Conservation (phyloP, 2,329 filamentous ascomycete genomes). For the Diaporthe sp. region DNA sequence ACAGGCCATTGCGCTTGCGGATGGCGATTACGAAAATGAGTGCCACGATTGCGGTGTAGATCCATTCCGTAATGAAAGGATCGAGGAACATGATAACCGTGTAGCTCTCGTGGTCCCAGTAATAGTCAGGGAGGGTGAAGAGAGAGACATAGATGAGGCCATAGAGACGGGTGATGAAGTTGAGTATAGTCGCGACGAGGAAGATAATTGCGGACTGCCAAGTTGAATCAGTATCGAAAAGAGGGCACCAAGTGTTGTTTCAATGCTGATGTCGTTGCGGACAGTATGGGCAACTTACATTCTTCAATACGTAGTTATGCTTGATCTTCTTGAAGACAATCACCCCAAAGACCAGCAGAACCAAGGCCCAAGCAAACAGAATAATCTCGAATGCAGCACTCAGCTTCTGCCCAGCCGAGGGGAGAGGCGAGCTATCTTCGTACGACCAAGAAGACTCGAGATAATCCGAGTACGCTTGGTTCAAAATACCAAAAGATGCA, state of each 20-base stretch:
- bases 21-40: slow-evolving; percentile 43
- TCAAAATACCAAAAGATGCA: background rate
- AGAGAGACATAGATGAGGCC: slow-evolving; percentile 37
- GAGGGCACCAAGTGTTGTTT: background rate
- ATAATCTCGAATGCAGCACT: background rate
- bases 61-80: slow-evolving; percentile 40
- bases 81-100: slow-evolving; percentile 33
- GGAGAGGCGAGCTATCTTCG: background rate
- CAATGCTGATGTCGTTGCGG: background rate
- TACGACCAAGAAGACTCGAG: background rate
- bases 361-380: background rate
- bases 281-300: background rate
- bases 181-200: slow-evolving; percentile 49
- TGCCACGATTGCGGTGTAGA: slow-evolving; percentile 42
- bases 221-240: background rate
- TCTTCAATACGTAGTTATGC: background rate
- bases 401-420: background rate
- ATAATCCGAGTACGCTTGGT: background rate
- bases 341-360: background rate
- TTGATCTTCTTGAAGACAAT: background rate
- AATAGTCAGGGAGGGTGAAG: slow-evolving; percentile 30
- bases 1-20: slow-evolving; percentile 44
- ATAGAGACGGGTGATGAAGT: slow-evolving; percentile 45
- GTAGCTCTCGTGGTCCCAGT: background rate
- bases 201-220: slow-evolving; percentile 49